These are phyloP conservation scores for Diaporthe sp. DNA, from an alignment of 2,329 filamentous ascomycete genomes.

Conservation along the genomic window DNA sequence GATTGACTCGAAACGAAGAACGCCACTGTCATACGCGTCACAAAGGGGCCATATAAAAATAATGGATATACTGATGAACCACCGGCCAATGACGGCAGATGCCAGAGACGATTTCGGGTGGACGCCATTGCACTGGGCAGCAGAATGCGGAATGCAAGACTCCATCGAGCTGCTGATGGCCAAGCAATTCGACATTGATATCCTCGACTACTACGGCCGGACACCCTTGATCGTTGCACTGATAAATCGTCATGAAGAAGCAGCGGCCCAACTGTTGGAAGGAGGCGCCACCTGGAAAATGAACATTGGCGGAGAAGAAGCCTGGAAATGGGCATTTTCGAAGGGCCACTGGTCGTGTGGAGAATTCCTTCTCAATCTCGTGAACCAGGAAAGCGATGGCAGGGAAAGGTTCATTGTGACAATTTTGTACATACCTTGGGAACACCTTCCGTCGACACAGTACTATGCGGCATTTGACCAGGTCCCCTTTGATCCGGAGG, in stretches of 20 bases:
- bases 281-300: not conserved
- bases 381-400: not conserved
- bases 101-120: not conserved
- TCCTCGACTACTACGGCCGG: not conserved
- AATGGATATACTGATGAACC: not conserved
- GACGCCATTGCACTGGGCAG: not conserved
- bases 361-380: not conserved
- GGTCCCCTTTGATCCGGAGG: not conserved
- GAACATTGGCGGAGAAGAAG: not conserved
- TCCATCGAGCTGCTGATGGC: not conserved
- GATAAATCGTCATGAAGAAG: not conserved
- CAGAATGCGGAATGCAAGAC: not conserved
- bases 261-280: not conserved
- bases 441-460: not conserved
- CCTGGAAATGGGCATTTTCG: not conserved
- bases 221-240: not conserved
- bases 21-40: not conserved
- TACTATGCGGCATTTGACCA: not conserved
- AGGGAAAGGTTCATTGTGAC: not conserved
- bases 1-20: not conserved
- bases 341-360: not conserved
- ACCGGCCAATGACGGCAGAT: not conserved
- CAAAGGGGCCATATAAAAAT: not conserved
- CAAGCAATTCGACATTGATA: not conserved
- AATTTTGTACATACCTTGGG: not conserved